Evolutionary conservation across 176 grass and related monocot genomes (phyloP).

Genomic region (Oryza australiensis): DNA sequence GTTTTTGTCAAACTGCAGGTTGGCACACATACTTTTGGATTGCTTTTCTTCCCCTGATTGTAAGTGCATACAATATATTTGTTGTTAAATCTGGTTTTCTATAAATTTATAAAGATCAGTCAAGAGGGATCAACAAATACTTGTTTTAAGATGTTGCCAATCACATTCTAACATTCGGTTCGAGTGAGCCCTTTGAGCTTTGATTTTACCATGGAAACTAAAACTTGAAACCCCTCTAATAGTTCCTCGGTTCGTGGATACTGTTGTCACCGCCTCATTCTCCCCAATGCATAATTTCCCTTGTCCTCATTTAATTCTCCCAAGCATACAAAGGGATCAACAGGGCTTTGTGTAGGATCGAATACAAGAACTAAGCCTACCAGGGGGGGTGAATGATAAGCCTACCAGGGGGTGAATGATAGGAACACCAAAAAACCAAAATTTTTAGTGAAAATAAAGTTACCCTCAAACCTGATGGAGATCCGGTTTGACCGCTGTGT

Average conservation of each 20-base stretch:
- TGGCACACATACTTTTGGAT: slow-evolving; percentile 99
- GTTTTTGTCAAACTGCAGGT: slow-evolving; percentile 57
- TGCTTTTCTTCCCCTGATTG: slow-evolving; percentile 79
- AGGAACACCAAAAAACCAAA: too few species aligned
- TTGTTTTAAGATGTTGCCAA: background rate
- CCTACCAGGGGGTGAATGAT: too few species aligned
- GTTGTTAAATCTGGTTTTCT: background rate
- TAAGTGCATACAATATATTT: slow-evolving; percentile 48
- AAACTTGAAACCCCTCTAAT: background rate
- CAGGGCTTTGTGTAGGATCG: too few species aligned
- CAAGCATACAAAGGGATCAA: background rate
- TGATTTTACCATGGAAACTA: background rate
- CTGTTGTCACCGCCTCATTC: background rate
- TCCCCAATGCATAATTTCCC: background rate
- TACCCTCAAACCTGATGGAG: too few species aligned
- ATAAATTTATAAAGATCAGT: background rate
- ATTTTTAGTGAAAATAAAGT: too few species aligned
- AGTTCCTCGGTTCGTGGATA: background rate
- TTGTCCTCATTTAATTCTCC: background rate
- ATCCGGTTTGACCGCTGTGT: too few species aligned
- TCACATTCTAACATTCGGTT: background rate
- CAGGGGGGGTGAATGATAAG: too few species aligned
- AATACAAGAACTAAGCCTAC: too few species aligned
- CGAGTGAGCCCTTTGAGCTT: background rate
- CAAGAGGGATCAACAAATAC: background rate